phyloP scores from a whole-genome alignment of 2,329 filamentous ascomycete genomes.

The Bipolaris cookei region DNA sequence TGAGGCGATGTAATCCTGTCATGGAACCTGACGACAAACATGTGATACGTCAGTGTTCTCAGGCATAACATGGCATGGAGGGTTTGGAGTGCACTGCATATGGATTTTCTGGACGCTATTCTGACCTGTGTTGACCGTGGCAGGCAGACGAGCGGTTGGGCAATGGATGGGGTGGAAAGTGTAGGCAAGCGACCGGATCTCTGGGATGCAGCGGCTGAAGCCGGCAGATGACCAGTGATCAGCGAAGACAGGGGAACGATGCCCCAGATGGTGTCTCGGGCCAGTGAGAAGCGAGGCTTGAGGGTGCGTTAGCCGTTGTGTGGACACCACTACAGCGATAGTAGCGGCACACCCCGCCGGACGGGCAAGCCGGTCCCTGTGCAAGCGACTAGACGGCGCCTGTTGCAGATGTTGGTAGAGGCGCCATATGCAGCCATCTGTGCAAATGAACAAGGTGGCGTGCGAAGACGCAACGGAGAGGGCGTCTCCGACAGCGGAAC shows the following conservation, averaged over 20 bases:
- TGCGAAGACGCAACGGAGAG: background rate
- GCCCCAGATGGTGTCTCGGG: background rate
- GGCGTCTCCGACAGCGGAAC: background rate
- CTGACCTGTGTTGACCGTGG: constrained; percentile 8
- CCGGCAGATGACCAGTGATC: constrained; percentile 16
- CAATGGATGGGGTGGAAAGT: background rate
- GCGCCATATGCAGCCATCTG: background rate
- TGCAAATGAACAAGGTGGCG: background rate
- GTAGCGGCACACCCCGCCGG: background rate
- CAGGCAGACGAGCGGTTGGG: constrained; percentile 6
- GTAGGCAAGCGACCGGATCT: constrained; percentile 5
- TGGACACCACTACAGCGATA: background rate
- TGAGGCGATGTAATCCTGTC: background rate
- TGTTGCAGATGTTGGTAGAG: background rate
- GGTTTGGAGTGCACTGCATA: background rate
- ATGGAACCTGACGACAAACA: background rate
- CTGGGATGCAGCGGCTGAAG: constrained; percentile 27
- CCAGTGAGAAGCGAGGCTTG: background rate
- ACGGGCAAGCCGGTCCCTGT: background rate
- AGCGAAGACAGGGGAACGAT: background rate
- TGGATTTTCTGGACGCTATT: constrained; percentile 1
- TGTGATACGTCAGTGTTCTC: background rate
- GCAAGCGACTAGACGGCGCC: background rate
- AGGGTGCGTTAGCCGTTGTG: constrained; percentile 2
- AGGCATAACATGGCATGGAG: background rate